Conservation (phyloP, 768 basidiomycete species). For the Naganishia onofrii region DNA sequence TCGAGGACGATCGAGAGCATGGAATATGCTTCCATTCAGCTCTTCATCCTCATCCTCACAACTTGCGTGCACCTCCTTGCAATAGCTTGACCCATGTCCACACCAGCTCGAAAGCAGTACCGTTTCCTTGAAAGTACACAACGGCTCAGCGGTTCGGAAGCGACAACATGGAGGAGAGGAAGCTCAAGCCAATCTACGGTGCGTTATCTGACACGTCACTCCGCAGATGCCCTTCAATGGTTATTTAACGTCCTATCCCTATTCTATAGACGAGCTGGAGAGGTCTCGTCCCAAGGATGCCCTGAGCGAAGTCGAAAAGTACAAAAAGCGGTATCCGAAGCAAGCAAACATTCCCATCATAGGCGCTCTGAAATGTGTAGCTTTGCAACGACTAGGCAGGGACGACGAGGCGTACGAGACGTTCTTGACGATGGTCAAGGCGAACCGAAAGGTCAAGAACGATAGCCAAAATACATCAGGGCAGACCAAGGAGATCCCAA, state of each 20-base stretch:
- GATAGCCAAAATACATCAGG: background rate
- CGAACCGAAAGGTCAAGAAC: background rate
- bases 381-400: slow-evolving; percentile 18
- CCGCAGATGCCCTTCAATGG: background rate
- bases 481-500: background rate
- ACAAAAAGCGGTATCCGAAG: slow-evolving; percentile 22
- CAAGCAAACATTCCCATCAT: slow-evolving; percentile 19
- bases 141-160: background rate
- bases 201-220: slow-evolving; percentile 2
- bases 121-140: too few species aligned
- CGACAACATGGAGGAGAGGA: slow-evolving; percentile 23
- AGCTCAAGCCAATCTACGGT: slow-evolving; percentile 27
- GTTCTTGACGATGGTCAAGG: slow-evolving; percentile 12
- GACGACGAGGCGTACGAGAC: slow-evolving; percentile 17
- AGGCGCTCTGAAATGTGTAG: slow-evolving; percentile 17
- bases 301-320: slow-evolving; percentile 15
- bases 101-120: too few species aligned
- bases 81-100: too few species aligned
- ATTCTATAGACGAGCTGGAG: slow-evolving; percentile 21
- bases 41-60: too few species aligned
- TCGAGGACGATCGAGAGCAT: background rate
- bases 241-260: background rate
- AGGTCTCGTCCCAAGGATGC: slow-evolving; percentile 5
- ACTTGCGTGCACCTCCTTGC: too few species aligned
- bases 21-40: background rate